Evolutionary conservation across 2,329 filamentous ascomycete species (phyloP).

Genomic region (Epichloe scottii): DNA sequence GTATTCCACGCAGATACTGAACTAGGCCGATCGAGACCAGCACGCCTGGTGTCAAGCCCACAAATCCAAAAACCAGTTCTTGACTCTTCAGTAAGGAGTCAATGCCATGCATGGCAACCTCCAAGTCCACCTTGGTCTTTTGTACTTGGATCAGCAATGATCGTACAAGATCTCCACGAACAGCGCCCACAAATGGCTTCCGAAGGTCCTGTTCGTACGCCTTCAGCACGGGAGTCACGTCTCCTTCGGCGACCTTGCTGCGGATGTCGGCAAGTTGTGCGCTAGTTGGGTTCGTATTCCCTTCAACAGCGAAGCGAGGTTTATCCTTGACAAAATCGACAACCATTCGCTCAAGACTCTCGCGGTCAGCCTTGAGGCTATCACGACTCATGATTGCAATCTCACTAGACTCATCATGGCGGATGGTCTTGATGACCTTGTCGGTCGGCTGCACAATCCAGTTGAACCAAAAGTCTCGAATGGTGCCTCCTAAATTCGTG

Average conservation of each 20-base stretch:
- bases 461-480: constrained; percentile 86
- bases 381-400: constrained; percentile 95
- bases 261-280: constrained; percentile 62
- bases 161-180: constrained; percentile 77
- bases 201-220: constrained; percentile 86
- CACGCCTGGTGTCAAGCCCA: constrained; percentile 87
- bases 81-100: constrained; percentile 91
- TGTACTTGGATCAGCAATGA: constrained; percentile 93
- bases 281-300: constrained; percentile 42
- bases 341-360: constrained; percentile 93
- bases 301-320: constrained; percentile 44
- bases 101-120: constrained; percentile 91
- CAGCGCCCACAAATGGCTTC: constrained; percentile 66
- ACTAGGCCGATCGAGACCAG: constrained; percentile 66
- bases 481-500: constrained; percentile 62
- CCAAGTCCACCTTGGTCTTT: constrained; percentile 97
- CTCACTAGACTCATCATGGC: constrained; percentile 83
- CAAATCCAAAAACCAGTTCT: constrained; percentile 94
- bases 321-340: constrained; percentile 88
- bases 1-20: constrained; percentile 56
- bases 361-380: constrained; percentile 78
- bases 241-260: constrained; percentile 74
- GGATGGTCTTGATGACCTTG: constrained; percentile 80
- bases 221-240: constrained; percentile 79
- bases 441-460: constrained; percentile 83